Conservation (phyloP, 2,329 filamentous ascomycete genomes). For the Fusarium mexicanum region DNA sequence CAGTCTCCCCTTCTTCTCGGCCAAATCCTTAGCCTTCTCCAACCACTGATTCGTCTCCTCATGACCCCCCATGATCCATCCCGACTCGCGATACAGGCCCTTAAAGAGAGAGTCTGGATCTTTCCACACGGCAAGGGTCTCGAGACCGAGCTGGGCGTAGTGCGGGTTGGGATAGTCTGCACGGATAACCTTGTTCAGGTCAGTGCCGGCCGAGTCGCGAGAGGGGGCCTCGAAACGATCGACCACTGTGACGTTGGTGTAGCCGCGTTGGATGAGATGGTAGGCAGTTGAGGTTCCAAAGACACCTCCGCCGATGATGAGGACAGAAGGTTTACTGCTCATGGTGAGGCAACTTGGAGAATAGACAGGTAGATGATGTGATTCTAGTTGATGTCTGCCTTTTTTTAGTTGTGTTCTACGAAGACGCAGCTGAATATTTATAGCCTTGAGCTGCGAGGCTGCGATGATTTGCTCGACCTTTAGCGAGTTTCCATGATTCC, state of each 20-base stretch:
- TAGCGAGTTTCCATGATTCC: neutral
- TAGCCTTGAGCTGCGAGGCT: neutral
- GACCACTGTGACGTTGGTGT: slow-evolving; percentile 58
- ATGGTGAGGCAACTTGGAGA: slow-evolving; percentile 11
- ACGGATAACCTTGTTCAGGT: slow-evolving; percentile 70
- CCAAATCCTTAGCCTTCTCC: slow-evolving; percentile 40
- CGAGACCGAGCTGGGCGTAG: slow-evolving; percentile 59
- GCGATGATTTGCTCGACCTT: neutral
- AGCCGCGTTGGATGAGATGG: slow-evolving; percentile 55
- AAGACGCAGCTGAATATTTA: neutral
- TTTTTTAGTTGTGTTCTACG: neutral
- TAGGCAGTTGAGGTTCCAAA: slow-evolving; percentile 62
- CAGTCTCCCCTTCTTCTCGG: slow-evolving; percentile 33
- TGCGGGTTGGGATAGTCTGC: slow-evolving; percentile 67
- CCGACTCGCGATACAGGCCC: slow-evolving; percentile 45
- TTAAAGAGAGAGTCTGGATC: slow-evolving; percentile 42
- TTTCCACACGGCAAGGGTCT: slow-evolving; percentile 45
- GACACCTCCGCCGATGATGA: slow-evolving; percentile 57
- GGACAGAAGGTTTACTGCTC: slow-evolving; percentile 45
- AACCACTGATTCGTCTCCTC: slow-evolving; percentile 44
- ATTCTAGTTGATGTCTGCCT: neutral
- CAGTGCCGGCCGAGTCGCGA: slow-evolving; percentile 63
- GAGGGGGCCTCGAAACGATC: slow-evolving; percentile 56
- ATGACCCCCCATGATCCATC: slow-evolving; percentile 46
- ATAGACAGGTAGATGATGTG: neutral